A percentile compares a stretch with the other conserved stretches of the same genome.
These are phyloP conservation scores for Rhodotorula sp. DNA, from an alignment of 1,284 basidiomycete species.

Conservation along the genomic window DNA sequence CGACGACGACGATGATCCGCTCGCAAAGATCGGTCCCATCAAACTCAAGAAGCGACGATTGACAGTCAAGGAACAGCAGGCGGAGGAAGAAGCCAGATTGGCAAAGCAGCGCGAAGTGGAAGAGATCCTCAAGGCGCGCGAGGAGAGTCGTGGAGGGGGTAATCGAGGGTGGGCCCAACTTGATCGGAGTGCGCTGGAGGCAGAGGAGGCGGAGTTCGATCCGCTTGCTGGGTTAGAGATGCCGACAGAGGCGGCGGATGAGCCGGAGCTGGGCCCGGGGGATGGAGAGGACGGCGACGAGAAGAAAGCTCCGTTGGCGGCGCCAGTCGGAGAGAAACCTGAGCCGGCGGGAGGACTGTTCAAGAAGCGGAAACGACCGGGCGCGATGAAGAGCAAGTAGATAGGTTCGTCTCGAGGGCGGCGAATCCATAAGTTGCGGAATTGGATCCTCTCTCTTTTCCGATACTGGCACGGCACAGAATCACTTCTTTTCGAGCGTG, in stretches of 20 bases:
- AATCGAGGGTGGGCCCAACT: not conserved
- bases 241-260: not conserved
- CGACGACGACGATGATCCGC: constrained; percentile 38
- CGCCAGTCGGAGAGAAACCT: not conserved
- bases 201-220: not conserved
- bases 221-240: not conserved
- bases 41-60: constrained; percentile 36
- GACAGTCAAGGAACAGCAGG: constrained; percentile 36
- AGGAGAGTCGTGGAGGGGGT: not conserved
- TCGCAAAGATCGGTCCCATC: constrained; percentile 15
- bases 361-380: constrained; percentile 1
- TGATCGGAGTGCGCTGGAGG: not conserved
- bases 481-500: too few relatives aligned
- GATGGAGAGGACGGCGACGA: not conserved
- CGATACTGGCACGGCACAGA: too few relatives aligned
- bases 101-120: constrained; percentile 14
- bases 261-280: not conserved
- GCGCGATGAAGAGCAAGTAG: not conserved
- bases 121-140: constrained; percentile 5
- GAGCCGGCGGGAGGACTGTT: not conserved
- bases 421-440: too few relatives aligned
- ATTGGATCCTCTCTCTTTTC: too few relatives aligned
- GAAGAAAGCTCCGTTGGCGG: not conserved
- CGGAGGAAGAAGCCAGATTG: not conserved
- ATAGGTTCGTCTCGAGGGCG: too few relatives aligned